Conservation (phyloP, 352 stramenopile genomes). For the Phytophthora tentaculata region DNA sequence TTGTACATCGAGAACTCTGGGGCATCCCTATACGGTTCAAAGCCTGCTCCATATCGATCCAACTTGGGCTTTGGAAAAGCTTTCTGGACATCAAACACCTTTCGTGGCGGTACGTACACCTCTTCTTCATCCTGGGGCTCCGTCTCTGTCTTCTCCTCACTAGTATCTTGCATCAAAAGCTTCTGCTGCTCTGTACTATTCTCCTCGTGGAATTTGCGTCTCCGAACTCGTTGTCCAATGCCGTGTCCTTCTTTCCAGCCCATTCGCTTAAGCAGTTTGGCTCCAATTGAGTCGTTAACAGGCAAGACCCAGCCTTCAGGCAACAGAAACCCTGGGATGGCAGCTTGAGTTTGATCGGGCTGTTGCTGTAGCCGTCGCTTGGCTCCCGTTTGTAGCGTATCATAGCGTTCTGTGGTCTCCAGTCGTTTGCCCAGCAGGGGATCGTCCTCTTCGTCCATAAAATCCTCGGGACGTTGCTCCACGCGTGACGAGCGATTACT, state of each 20-base stretch:
- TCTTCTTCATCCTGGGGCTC: constrained; percentile 32
- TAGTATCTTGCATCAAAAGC: constrained; percentile 12
- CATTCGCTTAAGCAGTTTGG: constrained; percentile 84
- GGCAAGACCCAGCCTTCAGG: constrained; percentile 80
- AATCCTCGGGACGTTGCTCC: constrained; percentile 88
- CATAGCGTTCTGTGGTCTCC: constrained; percentile 71
- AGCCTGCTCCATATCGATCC: constrained; percentile 79
- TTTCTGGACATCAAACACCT: constrained; percentile 55
- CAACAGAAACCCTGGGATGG: constrained; percentile 52
- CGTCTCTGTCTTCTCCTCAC: constrained; percentile 9
- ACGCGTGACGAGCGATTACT: constrained; percentile 36
- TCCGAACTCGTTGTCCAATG: constrained; percentile 76
- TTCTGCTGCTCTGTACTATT: constrained; percentile 5
- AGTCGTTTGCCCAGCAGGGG: constrained; percentile 84
- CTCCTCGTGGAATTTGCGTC: constrained; percentile 46
- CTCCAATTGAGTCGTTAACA: constrained; percentile 81
- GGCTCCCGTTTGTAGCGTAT: constrained; percentile 52
- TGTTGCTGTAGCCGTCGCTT: constrained; percentile 44
- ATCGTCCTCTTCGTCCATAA: constrained; percentile 95
- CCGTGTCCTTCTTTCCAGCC: constrained; percentile 92
- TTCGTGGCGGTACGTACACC: constrained; percentile 66
- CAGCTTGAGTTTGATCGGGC: constrained; percentile 3
- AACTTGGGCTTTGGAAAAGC: constrained; percentile 74
- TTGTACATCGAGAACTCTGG: constrained; percentile 76
- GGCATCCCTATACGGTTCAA: constrained; percentile 77